Percentiles rank a stretch among this genome's conserved stretches.
These are phyloP conservation scores for Lactifluus rugatus DNA, from an alignment of 768 basidiomycete species.

Conservation along the genomic window DNA sequence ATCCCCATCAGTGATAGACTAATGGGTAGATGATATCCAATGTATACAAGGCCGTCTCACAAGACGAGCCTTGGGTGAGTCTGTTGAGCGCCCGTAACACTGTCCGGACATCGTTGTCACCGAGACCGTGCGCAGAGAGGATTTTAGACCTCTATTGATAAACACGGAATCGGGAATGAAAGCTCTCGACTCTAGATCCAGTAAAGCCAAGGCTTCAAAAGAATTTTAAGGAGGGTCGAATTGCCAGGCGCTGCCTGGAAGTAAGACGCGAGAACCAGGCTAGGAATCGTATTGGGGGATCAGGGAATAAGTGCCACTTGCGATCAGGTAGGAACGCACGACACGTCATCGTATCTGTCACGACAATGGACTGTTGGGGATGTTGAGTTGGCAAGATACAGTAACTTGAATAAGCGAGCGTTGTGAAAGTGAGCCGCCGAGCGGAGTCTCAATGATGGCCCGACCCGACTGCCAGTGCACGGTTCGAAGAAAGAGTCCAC, in stretches of 20 bases:
- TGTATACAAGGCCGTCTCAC: too few species aligned
- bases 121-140: slow-evolving; percentile 16
- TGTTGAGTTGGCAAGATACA: slow-evolving; percentile 10
- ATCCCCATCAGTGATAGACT: too few species aligned
- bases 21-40: too few species aligned
- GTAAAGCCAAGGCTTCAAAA: neutral
- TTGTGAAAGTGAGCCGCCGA: too few species aligned
- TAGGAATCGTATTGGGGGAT: neutral
- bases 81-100: too few species aligned
- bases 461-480: too few species aligned
- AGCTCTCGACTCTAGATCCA: slow-evolving; percentile 11
- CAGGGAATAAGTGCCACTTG: neutral
- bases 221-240: slow-evolving; percentile 18
- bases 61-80: too few species aligned
- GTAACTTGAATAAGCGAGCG: slow-evolving; percentile 10
- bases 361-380: slow-evolving; percentile 1
- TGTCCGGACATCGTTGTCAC: too few species aligned
- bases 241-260: slow-evolving; percentile 19
- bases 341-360: neutral
- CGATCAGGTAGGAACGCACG: slow-evolving; percentile 5
- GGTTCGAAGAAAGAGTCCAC: too few species aligned
- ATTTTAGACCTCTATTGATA: slow-evolving; percentile 17
- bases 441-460: too few species aligned
- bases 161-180: slow-evolving; percentile 20
- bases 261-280: neutral